Evolutionary conservation across 2,329 filamentous ascomycete species (phyloP).

Genomic region (Colletotrichum higginsianum): DNA sequence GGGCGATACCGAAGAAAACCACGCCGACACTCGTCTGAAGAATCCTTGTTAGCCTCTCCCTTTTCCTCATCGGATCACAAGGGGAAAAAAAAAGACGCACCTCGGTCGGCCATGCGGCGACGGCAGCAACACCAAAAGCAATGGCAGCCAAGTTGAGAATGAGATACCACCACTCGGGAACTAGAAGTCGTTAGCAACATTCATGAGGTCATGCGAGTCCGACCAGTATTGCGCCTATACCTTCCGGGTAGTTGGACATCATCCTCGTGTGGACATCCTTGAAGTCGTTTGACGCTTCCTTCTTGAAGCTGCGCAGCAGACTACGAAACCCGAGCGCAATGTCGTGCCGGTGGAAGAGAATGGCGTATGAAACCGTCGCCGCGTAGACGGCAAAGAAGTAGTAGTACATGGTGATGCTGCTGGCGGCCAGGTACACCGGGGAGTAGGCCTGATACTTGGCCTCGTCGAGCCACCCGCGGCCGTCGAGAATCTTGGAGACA

Average conservation of each 20-base stretch:
- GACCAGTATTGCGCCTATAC: neutral
- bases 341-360: constrained; percentile 57
- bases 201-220: too few relatives aligned
- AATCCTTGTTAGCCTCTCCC: neutral
- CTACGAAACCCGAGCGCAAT: constrained; percentile 55
- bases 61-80: too few relatives aligned
- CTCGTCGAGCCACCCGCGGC: constrained; percentile 53
- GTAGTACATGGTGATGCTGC: constrained; percentile 53
- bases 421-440: constrained; percentile 58
- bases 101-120: constrained; percentile 57
- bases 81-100: neutral
- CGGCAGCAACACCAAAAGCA: constrained; percentile 52
- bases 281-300: constrained; percentile 44
- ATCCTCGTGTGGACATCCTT: constrained; percentile 62
- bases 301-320: constrained; percentile 50
- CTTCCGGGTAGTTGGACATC: constrained; percentile 62
- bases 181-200: constrained; percentile 28
- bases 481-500: constrained; percentile 52
- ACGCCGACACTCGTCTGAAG: constrained; percentile 57
- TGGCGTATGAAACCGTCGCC: constrained; percentile 56
- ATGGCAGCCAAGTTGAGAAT: constrained; percentile 50
- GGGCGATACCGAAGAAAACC: constrained; percentile 58
- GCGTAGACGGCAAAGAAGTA: constrained; percentile 60
- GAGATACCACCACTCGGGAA: constrained; percentile 65
- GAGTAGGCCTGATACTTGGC: constrained; percentile 58